Base-by-base conservation (phyloP, 2,329 filamentous ascomycete genomes). In the Arthrocladium fulminans region DNA sequence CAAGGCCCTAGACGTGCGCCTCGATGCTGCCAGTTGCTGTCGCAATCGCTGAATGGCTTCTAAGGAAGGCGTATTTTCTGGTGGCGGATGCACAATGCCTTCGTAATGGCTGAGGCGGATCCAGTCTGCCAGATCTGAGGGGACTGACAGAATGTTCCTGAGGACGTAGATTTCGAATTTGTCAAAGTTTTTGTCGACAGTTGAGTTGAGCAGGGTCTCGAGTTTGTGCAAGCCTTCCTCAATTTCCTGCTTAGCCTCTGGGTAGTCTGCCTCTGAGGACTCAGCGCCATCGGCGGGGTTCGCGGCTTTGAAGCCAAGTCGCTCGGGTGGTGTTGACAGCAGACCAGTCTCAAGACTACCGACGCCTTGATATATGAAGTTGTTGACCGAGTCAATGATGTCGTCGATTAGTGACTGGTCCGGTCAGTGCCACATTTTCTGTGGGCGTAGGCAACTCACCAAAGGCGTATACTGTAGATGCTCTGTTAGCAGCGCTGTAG, bases 341-440 rank as follows among this genome's bases (percentile, higher is more conserved):
- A 98, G 80, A 1, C 87, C 86, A 48, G 81, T 79, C 67, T 97
- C 92, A 56, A 97, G 81, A 52, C 85, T 87, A 60, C 87, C 86
- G 60, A 95, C 82, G 47, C 88, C 89, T 65, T 84, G 84, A 68
- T 94, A 92, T 61, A 92, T 84, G 60, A 96, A 79, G 61, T 90
- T 86, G 72, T 97, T 98, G 66, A 96, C 81, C 48, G 84, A 86
- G 73, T 97, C 96, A 72, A 97, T 95, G 59, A 97, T 89, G 69
- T 97, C 90, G 78, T 98, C 92, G 62, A 98, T 84, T 35, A 98
- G 80, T 52, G 86, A 86, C 89, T 95, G 60, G 7, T 24, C 12
- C n/a, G 17, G 43, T 57, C 43, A 57, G 52, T 40, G 35, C 13
- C 50, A 46, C 44, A 40, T 46, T 19, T 51, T n/a, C n/a, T n/a